Percentiles rank a stretch among this genome's conserved stretches.
Evolutionary conservation across 2,329 filamentous ascomycete species (phyloP).

Genomic region (Cercospora sp.): DNA sequence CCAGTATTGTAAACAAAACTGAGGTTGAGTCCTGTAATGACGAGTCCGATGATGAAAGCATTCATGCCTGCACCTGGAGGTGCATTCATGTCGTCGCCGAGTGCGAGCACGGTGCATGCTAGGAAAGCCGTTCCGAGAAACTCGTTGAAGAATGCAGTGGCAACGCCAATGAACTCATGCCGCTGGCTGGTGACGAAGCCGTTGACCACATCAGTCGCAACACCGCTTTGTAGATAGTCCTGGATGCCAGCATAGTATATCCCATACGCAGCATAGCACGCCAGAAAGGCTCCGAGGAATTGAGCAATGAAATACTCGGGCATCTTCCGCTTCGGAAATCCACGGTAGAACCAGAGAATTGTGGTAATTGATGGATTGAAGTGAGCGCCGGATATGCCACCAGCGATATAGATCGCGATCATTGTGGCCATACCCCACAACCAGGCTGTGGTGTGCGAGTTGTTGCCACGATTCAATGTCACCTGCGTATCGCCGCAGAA

Average conservation of each 20-base stretch:
- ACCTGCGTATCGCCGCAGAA: slow-evolving; percentile 53
- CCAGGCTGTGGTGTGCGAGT: slow-evolving; percentile 45
- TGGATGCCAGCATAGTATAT: slow-evolving; percentile 44
- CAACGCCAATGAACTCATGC: slow-evolving; percentile 44
- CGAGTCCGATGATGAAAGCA: slow-evolving; percentile 51
- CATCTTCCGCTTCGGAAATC: slow-evolving; percentile 55
- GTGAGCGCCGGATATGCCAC: slow-evolving; percentile 51
- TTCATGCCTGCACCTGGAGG: slow-evolving; percentile 52
- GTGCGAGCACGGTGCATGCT: slow-evolving; percentile 44
- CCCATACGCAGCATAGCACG: slow-evolving; percentile 49
- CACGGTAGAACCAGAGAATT: slow-evolving; percentile 47
- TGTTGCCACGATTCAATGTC: slow-evolving; percentile 37
- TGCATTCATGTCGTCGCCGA: slow-evolving; percentile 37
- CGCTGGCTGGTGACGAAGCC: slow-evolving; percentile 51
- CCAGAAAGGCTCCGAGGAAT: slow-evolving; percentile 54
- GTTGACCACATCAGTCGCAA: slow-evolving; percentile 37
- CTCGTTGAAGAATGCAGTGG: slow-evolving; percentile 53
- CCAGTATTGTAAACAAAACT: slow-evolving; percentile 52
- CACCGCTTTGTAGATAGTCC: slow-evolving; percentile 32
- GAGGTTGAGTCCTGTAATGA: slow-evolving; percentile 42
- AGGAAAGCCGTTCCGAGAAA: slow-evolving; percentile 48
- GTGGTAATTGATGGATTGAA: slow-evolving; percentile 52
- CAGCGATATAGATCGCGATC: slow-evolving; percentile 46
- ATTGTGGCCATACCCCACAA: slow-evolving; percentile 58
- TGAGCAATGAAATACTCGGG: slow-evolving; percentile 55